Conservation (phyloP, 2,329 filamentous ascomycete species). For the Monilinia laxa region DNA sequence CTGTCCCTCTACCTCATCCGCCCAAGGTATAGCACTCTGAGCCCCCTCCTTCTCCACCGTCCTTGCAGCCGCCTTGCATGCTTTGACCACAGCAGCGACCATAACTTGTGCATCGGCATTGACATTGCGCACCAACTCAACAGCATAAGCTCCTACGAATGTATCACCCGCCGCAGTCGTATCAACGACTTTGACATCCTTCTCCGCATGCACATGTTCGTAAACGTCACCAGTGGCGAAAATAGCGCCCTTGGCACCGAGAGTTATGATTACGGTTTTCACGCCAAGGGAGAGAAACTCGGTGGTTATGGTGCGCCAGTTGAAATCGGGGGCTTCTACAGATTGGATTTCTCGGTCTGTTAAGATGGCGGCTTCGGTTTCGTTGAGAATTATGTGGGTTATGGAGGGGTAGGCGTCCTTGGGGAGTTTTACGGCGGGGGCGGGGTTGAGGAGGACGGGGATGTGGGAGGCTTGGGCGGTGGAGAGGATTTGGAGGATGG, state of each 20-base stretch:
- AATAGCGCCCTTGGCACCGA: slow-evolving; percentile 78
- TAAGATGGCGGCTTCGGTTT: slow-evolving; percentile 80
- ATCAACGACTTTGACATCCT: slow-evolving; percentile 74
- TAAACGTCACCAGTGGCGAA: slow-evolving; percentile 50
- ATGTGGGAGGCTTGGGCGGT: slow-evolving; percentile 51
- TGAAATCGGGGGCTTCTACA: slow-evolving; percentile 49
- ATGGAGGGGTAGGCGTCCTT: slow-evolving; percentile 64
- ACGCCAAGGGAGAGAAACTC: slow-evolving; percentile 71
- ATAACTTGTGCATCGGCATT: slow-evolving; percentile 42
- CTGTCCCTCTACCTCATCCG: slow-evolving; percentile 48
- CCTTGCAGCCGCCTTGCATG: slow-evolving; percentile 61
- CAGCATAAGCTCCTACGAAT: slow-evolving; percentile 84
- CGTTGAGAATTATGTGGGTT: slow-evolving; percentile 82
- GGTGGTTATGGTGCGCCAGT: slow-evolving; percentile 47
- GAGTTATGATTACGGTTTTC: slow-evolving; percentile 75
- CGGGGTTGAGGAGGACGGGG: slow-evolving; percentile 79
- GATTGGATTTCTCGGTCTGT: slow-evolving; percentile 49
- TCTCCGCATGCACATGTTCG: slow-evolving; percentile 62
- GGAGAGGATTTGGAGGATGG: slow-evolving; percentile 60
- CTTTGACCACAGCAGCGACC: slow-evolving; percentile 53
- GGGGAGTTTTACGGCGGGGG: slow-evolving; percentile 70
- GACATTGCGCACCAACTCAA: slow-evolving; percentile 59
- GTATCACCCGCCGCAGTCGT: slow-evolving; percentile 95
- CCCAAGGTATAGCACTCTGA: slow-evolving; percentile 66
- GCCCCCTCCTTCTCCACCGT: slow-evolving; percentile 67